Evolutionary conservation across 2,329 filamentous ascomycete species (phyloP).

Genomic region (Neonectria faginata): DNA sequence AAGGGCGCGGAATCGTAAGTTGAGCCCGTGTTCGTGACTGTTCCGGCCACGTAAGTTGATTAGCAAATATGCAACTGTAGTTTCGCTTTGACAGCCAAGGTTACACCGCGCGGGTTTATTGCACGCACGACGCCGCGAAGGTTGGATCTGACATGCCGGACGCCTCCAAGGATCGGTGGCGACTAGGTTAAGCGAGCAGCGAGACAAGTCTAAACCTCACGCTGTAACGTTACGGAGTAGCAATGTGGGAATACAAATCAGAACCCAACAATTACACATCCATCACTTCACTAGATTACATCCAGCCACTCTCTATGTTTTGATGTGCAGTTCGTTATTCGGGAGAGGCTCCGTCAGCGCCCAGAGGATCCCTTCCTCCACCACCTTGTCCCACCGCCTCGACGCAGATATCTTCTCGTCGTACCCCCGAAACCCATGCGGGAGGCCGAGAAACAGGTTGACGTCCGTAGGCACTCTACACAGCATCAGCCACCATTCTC

Average conservation of each 20-base stretch:
- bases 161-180: not conserved
- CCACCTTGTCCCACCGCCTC: constrained; percentile 25
- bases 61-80: not conserved
- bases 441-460: constrained; percentile 26
- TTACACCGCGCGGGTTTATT: not conserved
- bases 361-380: constrained; percentile 29
- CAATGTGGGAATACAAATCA: not conserved
- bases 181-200: not conserved
- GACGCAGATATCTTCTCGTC: constrained; percentile 26
- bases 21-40: not conserved
- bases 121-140: not conserved
- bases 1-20: not conserved
- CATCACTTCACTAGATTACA: not conserved
- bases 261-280: not conserved
- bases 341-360: constrained; percentile 8
- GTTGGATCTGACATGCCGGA: not conserved
- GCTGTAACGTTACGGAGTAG: not conserved
- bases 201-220: not conserved
- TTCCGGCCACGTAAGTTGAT: not conserved
- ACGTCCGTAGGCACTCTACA: constrained; percentile 40
- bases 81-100: not conserved
- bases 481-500: not conserved
- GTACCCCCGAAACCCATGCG: constrained; percentile 28
- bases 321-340: constrained; percentile 20
- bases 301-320: not conserved